Conservation (phyloP, 768 basidiomycete genomes). For the Strobilomyces confusus region DNA sequence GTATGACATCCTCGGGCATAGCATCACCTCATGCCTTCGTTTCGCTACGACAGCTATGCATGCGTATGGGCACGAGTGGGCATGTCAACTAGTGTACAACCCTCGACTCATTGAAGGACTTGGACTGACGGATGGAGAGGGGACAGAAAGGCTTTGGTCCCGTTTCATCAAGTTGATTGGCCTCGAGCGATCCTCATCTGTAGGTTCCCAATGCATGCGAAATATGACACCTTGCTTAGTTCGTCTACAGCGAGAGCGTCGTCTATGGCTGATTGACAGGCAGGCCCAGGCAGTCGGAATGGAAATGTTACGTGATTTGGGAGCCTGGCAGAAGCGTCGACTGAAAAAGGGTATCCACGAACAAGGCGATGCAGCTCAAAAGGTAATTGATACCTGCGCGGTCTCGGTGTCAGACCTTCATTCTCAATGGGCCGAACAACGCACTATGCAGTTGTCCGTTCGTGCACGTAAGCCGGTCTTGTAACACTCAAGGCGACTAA, state of each 20-base stretch:
- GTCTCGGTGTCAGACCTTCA: not conserved
- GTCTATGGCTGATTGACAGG: not conserved
- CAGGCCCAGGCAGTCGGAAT: not conserved
- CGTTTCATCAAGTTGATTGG: not conserved
- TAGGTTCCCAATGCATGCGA: not conserved
- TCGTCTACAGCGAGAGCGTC: not conserved
- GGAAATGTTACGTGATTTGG: not conserved
- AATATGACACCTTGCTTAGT: not conserved
- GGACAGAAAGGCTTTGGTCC: not conserved
- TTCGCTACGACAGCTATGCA: too few relatives aligned
- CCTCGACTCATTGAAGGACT: not conserved
- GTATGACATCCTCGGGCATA: not conserved
- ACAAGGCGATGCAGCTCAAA: not conserved
- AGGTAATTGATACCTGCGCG: not conserved
- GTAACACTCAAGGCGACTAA: too few relatives aligned
- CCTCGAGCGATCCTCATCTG: not conserved
- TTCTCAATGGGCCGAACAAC: not conserved
- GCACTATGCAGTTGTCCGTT: not conserved
- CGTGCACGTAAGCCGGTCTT: not conserved
- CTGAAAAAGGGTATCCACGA: not conserved
- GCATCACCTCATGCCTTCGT: not conserved
- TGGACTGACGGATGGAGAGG: not conserved
- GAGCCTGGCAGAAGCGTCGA: not conserved
- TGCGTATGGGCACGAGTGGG: too few relatives aligned
- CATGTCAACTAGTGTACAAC: too few relatives aligned